phyloP scores from a whole-genome alignment of 768 basidiomycete genomes.

The Suillus americanus region DNA sequence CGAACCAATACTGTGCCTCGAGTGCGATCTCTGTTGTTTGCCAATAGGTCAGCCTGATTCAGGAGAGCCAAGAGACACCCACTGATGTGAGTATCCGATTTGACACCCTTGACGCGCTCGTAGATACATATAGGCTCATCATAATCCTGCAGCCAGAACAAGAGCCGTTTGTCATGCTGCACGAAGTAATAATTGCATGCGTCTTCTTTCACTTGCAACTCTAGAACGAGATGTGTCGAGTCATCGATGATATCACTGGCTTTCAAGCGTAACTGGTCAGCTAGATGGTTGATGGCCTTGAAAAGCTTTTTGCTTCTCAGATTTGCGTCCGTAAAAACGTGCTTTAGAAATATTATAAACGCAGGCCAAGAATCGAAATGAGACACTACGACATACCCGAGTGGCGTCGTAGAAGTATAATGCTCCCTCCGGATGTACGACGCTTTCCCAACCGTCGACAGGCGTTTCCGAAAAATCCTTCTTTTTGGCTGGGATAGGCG shows the following conservation, averaged over 20 bases:
- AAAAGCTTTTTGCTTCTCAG: not conserved
- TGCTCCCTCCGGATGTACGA: constrained; percentile 9
- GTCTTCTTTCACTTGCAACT: not conserved
- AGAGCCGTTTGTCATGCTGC: constrained; percentile 37
- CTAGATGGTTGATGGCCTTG: not conserved
- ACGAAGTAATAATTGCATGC: constrained; percentile 43
- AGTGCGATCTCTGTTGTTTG: constrained; percentile 20
- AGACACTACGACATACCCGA: not conserved
- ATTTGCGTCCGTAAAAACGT: constrained; percentile 7
- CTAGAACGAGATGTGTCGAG: constrained; percentile 1
- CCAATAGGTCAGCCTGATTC: not conserved
- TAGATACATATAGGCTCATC: constrained; percentile 29
- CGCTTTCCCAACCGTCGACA: not conserved
- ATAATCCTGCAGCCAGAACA: constrained; percentile 49
- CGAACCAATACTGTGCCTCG: constrained; percentile 27
- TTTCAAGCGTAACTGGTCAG: not conserved
- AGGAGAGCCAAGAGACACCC: not conserved
- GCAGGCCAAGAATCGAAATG: not conserved
- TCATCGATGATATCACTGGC: not conserved
- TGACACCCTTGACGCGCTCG: constrained; percentile 37
- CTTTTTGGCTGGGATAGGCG: constrained; percentile 1
- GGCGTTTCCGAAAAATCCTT: not conserved
- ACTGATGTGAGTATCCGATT: constrained; percentile 13
- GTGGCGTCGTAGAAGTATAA: not conserved
- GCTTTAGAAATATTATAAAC: not conserved